Evolutionary conservation across 2,329 filamentous ascomycete genomes (phyloP), one percentile per base, ranked within the genome.

Genomic region (Trichoderma pleuroti): DNA sequence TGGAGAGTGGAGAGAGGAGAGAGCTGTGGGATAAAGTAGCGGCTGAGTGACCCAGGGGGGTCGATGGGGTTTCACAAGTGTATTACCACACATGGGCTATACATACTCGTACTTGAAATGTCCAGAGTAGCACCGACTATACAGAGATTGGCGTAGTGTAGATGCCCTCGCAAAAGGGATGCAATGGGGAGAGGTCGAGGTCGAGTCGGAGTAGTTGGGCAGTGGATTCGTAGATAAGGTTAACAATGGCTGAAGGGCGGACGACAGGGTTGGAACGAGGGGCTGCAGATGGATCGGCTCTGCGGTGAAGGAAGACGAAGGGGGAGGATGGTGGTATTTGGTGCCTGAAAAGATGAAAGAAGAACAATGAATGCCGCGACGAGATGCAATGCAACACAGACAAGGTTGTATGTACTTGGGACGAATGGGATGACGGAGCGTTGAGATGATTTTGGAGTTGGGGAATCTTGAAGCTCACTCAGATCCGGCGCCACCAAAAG

Each of bases 401-500:
- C n/a, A 24, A 42, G 30, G 34, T 52, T 16, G 34, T 36, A 24
- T 16, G 34, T 36, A 24, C 24, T 7, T n/a, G 64, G 5, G 18
- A 32, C 10, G 39, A 30, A n/a, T 5, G 34, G 30, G 65, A 60
- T 68, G 65, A 68, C 65, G 65, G 52, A 30, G 57, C 34, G 21
- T 59, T 34, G 65, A 60, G 65, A 49, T 32, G 65, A 49, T 60
- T 34, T 28, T 54, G 62, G 62, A 65, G 54, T 59, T n/a, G 36
- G 36, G 36, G 39, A 42, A 16, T 42, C 39, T 62, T 56, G 62
- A 65, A 68, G 65, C 65, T 68, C 65, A 49, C 65, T 68, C 65
- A 49, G 65, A 68, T 60, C 24, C 34, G 54, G 54, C 64, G 52
- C 64, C 52, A 59, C 64, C 64, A 49, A 34, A 39, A 68, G 65